Conservation (phyloP, 108 stramenopile species). For the Pinguiococcus pyrenoidosus region DNA sequence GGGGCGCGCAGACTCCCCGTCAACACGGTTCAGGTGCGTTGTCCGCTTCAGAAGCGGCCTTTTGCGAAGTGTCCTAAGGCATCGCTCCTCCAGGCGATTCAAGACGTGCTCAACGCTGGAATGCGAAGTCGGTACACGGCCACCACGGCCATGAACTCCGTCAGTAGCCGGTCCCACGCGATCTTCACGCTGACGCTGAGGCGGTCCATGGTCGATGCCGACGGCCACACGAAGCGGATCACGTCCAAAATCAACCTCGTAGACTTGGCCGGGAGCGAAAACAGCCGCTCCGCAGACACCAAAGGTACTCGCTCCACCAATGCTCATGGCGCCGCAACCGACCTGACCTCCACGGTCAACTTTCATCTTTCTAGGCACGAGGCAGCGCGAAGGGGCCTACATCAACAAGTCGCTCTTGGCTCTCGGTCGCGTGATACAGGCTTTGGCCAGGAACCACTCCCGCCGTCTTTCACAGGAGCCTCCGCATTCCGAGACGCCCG, state of each 20-base stretch:
- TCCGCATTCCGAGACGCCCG: conserved; percentile 23
- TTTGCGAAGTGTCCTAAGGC: too few relatives aligned
- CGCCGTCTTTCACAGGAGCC: too few relatives aligned
- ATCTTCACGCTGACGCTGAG: conserved; percentile 71
- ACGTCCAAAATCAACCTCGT: conserved; percentile 51
- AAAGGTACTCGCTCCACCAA: too few relatives aligned
- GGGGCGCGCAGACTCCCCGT: neutral
- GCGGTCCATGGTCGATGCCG: conserved; percentile 14
- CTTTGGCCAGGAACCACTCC: conserved; percentile 17
- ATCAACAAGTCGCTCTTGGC: conserved; percentile 67
- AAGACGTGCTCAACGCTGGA: conserved; percentile 47
- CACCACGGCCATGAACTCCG: conserved; percentile 74
- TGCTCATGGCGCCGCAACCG: too few relatives aligned
- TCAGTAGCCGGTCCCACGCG: conserved; percentile 68
- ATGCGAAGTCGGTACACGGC: conserved; percentile 47
- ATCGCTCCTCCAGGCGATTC: conserved; percentile 39
- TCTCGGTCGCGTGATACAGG: conserved; percentile 44
- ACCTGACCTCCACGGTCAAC: too few relatives aligned
- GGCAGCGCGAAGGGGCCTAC: conserved; percentile 66
- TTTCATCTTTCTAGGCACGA: too few relatives aligned
- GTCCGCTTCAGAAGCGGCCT: too few relatives aligned
- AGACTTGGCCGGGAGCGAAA: conserved; percentile 81
- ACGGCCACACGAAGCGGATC: conserved; percentile 8
- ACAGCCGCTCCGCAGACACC: too few relatives aligned
- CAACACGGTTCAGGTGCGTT: too few relatives aligned